These are phyloP conservation scores for Hydnomerulius pinastri DNA, from an alignment of 768 basidiomycete species.

Conservation along the genomic window DNA sequence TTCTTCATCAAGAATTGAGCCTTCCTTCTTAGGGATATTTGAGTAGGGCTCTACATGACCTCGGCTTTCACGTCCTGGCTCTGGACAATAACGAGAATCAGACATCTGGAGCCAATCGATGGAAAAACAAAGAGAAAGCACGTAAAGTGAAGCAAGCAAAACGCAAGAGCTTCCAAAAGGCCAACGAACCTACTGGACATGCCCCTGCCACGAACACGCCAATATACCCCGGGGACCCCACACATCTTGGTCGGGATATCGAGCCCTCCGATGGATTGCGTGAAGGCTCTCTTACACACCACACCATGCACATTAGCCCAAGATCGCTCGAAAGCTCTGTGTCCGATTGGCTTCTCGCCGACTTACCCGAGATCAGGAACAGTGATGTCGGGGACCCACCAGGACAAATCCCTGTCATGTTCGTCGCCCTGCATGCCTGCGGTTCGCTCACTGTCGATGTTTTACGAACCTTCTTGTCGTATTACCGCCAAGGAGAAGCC, in stretches of 20 bases:
- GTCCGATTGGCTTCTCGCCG: constrained; percentile 50
- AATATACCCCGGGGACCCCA: neutral
- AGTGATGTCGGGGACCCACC: neutral
- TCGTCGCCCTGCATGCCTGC: constrained; percentile 76
- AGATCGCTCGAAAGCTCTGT: constrained; percentile 46
- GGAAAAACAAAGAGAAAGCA: constrained; percentile 33
- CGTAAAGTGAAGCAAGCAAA: constrained; percentile 18
- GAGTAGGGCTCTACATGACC: constrained; percentile 47
- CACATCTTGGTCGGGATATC: neutral
- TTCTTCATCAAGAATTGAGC: neutral
- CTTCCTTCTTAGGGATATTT: constrained; percentile 53
- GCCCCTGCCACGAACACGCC: neutral
- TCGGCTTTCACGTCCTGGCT: constrained; percentile 56
- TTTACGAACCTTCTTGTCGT: constrained; percentile 51
- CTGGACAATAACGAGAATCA: constrained; percentile 64
- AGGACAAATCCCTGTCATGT: constrained; percentile 46
- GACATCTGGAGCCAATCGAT: constrained; percentile 55
- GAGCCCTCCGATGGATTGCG: neutral
- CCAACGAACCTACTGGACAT: neutral
- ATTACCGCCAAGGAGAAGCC: constrained; percentile 17
- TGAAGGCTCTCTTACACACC: constrained; percentile 50
- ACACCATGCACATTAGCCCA: constrained; percentile 55
- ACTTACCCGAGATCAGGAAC: constrained; percentile 7
- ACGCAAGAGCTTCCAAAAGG: constrained; percentile 4
- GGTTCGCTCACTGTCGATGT: constrained; percentile 72